Evolutionary conservation across 331 rosid genomes (phyloP).

Genomic region (Acacia pycnantha): DNA sequence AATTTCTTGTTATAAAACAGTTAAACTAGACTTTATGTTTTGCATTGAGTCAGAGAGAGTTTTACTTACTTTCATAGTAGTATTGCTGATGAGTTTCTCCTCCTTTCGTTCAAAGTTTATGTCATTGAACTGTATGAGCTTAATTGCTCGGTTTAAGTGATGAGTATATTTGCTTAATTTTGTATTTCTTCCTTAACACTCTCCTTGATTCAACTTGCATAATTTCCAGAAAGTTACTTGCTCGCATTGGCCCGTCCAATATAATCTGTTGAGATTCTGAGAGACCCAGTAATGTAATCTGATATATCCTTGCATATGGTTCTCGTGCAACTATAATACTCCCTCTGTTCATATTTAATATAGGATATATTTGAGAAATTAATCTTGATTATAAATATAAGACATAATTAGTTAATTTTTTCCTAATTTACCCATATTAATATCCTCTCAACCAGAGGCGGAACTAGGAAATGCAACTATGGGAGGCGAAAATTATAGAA

Average conservation of each 20-base stretch:
- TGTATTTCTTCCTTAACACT: background rate
- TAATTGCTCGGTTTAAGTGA: background rate
- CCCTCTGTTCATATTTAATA: too few relatives aligned
- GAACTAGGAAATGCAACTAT: too few relatives aligned
- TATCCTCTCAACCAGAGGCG: too few relatives aligned
- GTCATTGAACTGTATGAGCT: background rate
- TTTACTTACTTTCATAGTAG: conserved; percentile 1
- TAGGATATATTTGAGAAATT: accelerated
- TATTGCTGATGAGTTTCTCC: conserved; percentile 6
- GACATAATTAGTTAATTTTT: too few relatives aligned
- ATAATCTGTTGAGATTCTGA: background rate
- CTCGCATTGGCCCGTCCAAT: background rate
- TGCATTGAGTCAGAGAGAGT: background rate
- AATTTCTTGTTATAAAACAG: background rate
- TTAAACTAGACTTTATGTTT: conserved; percentile 17
- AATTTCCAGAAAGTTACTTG: background rate
- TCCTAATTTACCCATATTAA: too few relatives aligned
- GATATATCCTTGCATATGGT: background rate
- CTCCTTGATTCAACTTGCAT: background rate
- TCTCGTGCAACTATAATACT: background rate
- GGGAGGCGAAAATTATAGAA: too few relatives aligned
- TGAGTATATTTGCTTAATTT: background rate
- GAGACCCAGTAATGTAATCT: background rate
- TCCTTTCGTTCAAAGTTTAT: background rate
- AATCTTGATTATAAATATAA: too few relatives aligned